A percentile compares a stretch with the other conserved stretches of the same genome.
These are phyloP conservation scores for Colletotrichum camelliae DNA, from an alignment of 2,329 filamentous ascomycete genomes.

Conservation along the genomic window DNA sequence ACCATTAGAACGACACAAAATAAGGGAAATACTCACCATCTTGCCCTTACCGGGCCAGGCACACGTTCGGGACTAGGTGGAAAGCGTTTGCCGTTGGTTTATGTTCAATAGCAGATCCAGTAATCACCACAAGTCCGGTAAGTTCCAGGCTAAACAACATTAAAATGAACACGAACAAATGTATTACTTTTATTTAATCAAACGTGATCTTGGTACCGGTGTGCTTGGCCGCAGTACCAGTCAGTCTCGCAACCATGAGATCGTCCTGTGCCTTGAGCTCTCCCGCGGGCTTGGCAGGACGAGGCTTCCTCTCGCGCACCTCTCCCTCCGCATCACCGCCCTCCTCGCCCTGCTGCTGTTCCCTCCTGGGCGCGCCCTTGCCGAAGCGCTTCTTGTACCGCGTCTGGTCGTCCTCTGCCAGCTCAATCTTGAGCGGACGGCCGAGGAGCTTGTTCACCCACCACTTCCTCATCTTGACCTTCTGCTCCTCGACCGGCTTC, in stretches of 20 bases:
- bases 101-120: not conserved
- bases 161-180: not conserved
- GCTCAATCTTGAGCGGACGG: conserved; percentile 84
- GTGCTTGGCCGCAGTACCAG: conserved; percentile 78
- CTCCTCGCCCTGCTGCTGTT: conserved; percentile 30
- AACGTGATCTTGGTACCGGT: conserved; percentile 85
- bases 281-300: conserved; percentile 27
- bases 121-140: not conserved
- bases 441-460: conserved; percentile 87
- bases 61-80: no score
- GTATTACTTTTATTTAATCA: conserved; percentile 54
- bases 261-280: conserved; percentile 50
- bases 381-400: conserved; percentile 95
- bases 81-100: no score
- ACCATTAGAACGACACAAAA: no score
- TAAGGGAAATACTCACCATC: no score
- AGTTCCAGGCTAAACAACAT: not conserved
- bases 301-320: conserved; percentile 36
- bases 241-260: conserved; percentile 66
- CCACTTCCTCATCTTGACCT: conserved; percentile 71
- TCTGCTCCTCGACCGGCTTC: conserved; percentile 39
- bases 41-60: no score
- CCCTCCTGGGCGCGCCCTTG: conserved; percentile 64
- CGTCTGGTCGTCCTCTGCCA: conserved; percentile 87
- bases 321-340: conserved; percentile 23